Evolutionary conservation across 192 early-diverging fungal species (phyloP), one percentile per base, ranked within the genome.

Genomic region (Coemansia sp.): DNA sequence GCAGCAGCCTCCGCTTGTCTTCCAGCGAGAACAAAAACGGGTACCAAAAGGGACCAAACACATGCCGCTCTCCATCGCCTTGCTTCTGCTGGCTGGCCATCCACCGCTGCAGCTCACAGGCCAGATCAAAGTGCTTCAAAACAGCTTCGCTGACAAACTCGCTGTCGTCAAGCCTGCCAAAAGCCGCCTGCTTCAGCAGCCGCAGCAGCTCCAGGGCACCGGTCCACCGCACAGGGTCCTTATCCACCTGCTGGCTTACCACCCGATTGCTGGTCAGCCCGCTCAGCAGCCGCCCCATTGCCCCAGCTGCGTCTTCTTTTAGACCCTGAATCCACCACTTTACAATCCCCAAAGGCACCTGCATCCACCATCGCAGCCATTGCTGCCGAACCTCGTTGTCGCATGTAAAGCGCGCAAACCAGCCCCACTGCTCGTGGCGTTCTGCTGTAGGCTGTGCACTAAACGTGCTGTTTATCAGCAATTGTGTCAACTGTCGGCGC

Each of bases 351-450:
- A 56, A 50, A 2, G 76, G 76, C 18, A 57, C 58, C 3, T 41
- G 16, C 13, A 70, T 65, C 68, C 68, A 79, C 69, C 68, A 79
- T 46, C 15, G 15, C 5, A 62, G 23, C 76, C 76, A 79, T 19
- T 60, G 59, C 19, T 52, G 64, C 37, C 69, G 60, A 50, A 36
- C 50, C 5, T 15, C 21, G 20, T 55, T 62, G 39, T 59, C 63
- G 21, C 48, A 56, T 3, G 53, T 45, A 70, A 70, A 77, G 18
- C 30, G 41, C 42, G 43, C 59, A 38, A 57, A 60, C 66, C 72
- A 69, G 14, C 13, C 13, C 41, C 31, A n/a, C n/a, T 35, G 1
- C 36, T 14, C 14, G 8, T 42, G 40, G 3, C 5, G 1, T 19
- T 26, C 45, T 30, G 18, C 51, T n/a, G 31, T 37, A 16, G 18